Evolutionary conservation across 306 rosid species (phyloP), one percentile per base, ranked within the genome.

Genomic region (Pachyrhizus erosus): DNA sequence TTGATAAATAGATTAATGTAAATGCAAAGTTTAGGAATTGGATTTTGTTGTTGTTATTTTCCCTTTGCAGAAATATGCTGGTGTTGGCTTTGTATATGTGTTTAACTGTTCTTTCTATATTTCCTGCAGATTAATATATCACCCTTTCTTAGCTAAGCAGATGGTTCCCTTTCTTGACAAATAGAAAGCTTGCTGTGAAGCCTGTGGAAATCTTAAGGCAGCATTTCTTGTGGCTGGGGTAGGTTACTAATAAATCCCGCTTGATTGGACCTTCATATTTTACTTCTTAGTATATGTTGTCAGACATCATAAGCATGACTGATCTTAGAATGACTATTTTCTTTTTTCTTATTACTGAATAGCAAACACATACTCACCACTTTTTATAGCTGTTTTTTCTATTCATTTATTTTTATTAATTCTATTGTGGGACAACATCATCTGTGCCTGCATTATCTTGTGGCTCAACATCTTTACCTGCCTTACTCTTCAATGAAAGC

Each of bases 131-230:
- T 83, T 88, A 60, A 49, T 64, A 37, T 70, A 86, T 70, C 69
- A 51, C 54, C 21, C 54, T 17, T 82, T 80, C 67, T 55, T 84
- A 54, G 73, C 66, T 75, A 39, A 46, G 79, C 94, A 96, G 99
- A 81, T 96, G 98, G 98, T 93, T 96, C 91, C 98, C 99, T 81
- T 93, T 96, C 86, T 85, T 96, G 86, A 87, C 85, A 75, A 96
- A 70, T 76, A 88, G 75, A 80, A n/a, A n/a, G 98, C 99, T 86
- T 96, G 99, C 88, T 96, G 99, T 86, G 99, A 91, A 83, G 97
- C 99, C 72, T 96, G 99, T 87, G 99, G 93, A 82, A 96, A 96
- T 86, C 99, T 96, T 87, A 96, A 96, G 86, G 99, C 99, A 45
- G 99, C 99, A 80, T 96, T 96, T 85, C 92, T 96, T 86, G 85